Conservation (phyloP, 805 yeast genomes). For the Pichia exigua region DNA sequence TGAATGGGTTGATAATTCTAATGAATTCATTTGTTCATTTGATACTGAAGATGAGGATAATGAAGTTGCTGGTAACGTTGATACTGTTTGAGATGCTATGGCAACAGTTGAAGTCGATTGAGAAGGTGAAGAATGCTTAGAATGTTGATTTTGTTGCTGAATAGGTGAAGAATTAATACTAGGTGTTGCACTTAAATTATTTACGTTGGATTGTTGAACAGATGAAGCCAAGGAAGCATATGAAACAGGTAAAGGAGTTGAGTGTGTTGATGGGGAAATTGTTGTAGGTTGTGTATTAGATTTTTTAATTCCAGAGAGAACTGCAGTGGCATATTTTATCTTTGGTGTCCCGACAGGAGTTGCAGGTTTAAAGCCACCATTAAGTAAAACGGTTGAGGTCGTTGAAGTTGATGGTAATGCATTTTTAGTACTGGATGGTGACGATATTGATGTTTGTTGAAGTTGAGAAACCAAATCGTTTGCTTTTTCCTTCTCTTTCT, state of each 20-base stretch:
- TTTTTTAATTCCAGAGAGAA: slow-evolving; percentile 20
- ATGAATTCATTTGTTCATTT: background rate
- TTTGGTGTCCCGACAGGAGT: slow-evolving; percentile 33
- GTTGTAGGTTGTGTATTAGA: background rate
- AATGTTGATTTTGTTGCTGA: background rate
- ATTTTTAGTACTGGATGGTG: background rate
- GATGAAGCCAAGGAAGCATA: slow-evolving; percentile 12
- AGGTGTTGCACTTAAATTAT: background rate
- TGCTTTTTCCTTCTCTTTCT: slow-evolving; percentile 1
- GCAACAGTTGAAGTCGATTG: background rate
- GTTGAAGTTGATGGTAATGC: slow-evolving; percentile 6
- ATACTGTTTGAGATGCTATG: background rate
- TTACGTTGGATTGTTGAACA: slow-evolving; percentile 1
- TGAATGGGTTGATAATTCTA: background rate
- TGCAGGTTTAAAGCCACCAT: slow-evolving; percentile 19
- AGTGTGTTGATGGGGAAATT: slow-evolving; percentile 1
- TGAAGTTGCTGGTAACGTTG: background rate
- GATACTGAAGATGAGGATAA: background rate
- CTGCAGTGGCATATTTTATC: slow-evolving; percentile 29
- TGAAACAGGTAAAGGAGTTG: slow-evolving; percentile 7
- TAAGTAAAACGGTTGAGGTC: slow-evolving; percentile 5
- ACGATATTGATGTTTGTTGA: slow-evolving; percentile 3
- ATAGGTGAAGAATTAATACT: background rate
- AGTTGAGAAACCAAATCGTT: background rate
- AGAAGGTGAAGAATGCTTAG: background rate